Evolutionary conservation across 2,329 filamentous ascomycete species (phyloP), one percentile per base, ranked within the genome.

Genomic region (Macrophomina pseudophaseolina): DNA sequence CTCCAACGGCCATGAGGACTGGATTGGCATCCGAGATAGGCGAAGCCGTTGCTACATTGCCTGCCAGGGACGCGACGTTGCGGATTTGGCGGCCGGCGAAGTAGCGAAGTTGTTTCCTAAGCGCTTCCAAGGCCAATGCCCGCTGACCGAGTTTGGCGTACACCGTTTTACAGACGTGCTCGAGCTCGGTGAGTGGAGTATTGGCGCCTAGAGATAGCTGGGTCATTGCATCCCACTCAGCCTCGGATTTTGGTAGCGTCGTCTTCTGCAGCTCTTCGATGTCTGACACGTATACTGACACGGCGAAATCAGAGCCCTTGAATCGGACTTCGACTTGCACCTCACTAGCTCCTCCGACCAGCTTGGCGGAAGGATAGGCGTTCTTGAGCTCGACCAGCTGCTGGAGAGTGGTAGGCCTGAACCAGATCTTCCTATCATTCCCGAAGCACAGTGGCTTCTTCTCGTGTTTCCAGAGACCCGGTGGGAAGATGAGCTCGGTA

Each of bases 311-410:
- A 78, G 96, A 87, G 2, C 91, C 92, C 81, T 98, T 98, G 86
- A 98, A 98, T 76, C 97, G 97, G 79, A 97, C 91, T 78, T 98
- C 94, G 65, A 98, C 97, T 79, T 98, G 94, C 0, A 94, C 97
- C 79, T 98, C 94, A 12, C 93, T 97, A 74, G 93, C 97, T 68
- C 94, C 94, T 52, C 93, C 94, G 63, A 98, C 95, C 67, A 98
- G 88, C 79, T 98, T 98, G 5, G 94, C 93, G n/a, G 89, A 88
- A 0, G 94, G 94, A 69, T 92, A 90, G 0, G 87, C 88, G 71
- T 86, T 88, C 82, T 97, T 98, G 79, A 98, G 93, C 74, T 96
- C 89, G 14, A 97, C 83, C 9, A 98, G 83, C 74, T 98, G 93
- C 28, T 91, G 85, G 5, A 98, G 78, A 0, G 90, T 97, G 32